Conservation (phyloP, 2,329 filamentous ascomycete genomes). For the Diaporthe ampelina region DNA sequence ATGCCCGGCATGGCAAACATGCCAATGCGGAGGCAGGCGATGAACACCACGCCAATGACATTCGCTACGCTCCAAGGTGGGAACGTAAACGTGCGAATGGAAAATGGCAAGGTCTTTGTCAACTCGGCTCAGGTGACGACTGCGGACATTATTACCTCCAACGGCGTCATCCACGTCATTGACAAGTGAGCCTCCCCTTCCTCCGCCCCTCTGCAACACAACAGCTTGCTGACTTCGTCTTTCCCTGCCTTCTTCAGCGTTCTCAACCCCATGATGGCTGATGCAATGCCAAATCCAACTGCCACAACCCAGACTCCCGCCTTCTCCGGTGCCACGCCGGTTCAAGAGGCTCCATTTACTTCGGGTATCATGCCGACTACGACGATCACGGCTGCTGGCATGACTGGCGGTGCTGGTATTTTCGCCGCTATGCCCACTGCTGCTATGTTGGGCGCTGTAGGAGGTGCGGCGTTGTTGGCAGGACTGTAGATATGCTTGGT, state of each 20-base stretch:
- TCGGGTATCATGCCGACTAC: constrained; percentile 46
- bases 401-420: constrained; percentile 41
- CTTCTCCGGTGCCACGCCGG: constrained; percentile 46
- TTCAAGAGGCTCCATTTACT: constrained; percentile 48
- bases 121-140: constrained; percentile 61
- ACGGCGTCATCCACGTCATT: constrained; percentile 64
- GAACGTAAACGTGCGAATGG: constrained; percentile 52
- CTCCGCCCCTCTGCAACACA: constrained; percentile 38
- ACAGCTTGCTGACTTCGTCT: constrained; percentile 45
- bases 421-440: constrained; percentile 42
- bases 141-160: constrained; percentile 64
- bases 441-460: constrained; percentile 43
- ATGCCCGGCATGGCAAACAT: constrained; percentile 62
- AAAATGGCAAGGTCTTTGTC: constrained; percentile 50
- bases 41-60: constrained; percentile 43
- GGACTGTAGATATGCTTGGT: not conserved
- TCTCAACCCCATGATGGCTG: constrained; percentile 51
- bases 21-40: constrained; percentile 41
- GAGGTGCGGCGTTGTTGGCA: constrained; percentile 41
- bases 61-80: constrained; percentile 48
- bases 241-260: constrained; percentile 51
- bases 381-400: constrained; percentile 46
- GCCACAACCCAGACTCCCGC: constrained; percentile 50
- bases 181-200: constrained; percentile 50
- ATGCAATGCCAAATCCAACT: constrained; percentile 48